Percentiles rank a stretch among this genome's conserved stretches.
phyloP scores from a whole-genome alignment of 2,329 filamentous ascomycete genomes.

The Dactylellina sp. region DNA sequence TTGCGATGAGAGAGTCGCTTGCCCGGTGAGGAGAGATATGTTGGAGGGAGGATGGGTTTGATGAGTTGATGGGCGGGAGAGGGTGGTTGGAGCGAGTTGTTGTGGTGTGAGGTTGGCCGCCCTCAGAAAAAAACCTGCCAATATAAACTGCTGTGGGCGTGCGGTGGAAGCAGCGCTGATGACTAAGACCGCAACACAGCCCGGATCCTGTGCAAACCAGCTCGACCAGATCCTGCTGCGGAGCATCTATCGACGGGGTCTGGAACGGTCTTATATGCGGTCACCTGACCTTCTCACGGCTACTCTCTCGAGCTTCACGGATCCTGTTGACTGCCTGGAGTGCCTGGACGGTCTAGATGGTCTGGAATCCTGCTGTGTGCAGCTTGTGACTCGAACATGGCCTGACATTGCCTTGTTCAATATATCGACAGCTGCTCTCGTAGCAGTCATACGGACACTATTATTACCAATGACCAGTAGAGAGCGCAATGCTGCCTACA shows the following conservation, averaged over 20 bases:
- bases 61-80: constrained; percentile 19
- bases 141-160: constrained; percentile 61
- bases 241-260: constrained; percentile 15
- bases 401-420: not conserved
- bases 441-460: not conserved
- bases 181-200: constrained; percentile 51
- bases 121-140: constrained; percentile 67
- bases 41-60: constrained; percentile 19
- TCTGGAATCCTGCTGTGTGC: not conserved
- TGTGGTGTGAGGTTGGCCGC: constrained; percentile 44
- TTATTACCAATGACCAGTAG: no score
- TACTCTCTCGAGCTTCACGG: not conserved
- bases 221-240: not conserved
- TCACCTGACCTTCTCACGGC: constrained; percentile 23
- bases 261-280: constrained; percentile 31
- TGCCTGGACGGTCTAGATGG: not conserved
- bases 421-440: not conserved
- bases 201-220: constrained; percentile 29
- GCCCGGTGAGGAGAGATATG: constrained; percentile 2
- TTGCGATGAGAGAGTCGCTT: constrained; percentile 22
- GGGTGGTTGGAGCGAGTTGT: constrained; percentile 38
- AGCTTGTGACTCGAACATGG: not conserved
- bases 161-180: constrained; percentile 9
- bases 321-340: constrained; percentile 3
- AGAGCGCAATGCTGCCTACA: constrained; percentile 5